These are phyloP conservation scores for Wakefieldia striispora DNA, from an alignment of 768 basidiomycete species.

Conservation along the genomic window DNA sequence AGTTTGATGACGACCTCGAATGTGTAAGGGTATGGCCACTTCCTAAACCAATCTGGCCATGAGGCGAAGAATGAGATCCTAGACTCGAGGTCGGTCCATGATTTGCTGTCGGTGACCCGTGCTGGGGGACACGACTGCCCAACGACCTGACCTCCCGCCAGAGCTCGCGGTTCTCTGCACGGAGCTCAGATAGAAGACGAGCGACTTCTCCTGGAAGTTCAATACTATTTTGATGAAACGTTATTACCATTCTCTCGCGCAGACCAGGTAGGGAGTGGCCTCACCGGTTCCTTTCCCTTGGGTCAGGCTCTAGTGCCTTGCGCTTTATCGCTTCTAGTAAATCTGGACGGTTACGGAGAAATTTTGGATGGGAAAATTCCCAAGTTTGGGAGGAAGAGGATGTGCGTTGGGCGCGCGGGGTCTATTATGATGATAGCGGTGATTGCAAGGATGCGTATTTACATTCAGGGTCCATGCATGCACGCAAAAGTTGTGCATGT, in stretches of 20 bases:
- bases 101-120: neutral
- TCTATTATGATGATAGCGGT: constrained; percentile 37
- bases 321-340: constrained; percentile 84
- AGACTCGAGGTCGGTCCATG: constrained; percentile 5
- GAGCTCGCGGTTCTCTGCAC: constrained; percentile 68
- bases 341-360: constrained; percentile 76
- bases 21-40: constrained; percentile 19
- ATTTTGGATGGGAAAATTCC: constrained; percentile 89
- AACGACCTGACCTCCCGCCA: constrained; percentile 36
- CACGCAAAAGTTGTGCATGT: constrained; percentile 1
- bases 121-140: constrained; percentile 23
- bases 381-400: constrained; percentile 80
- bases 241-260: constrained; percentile 1
- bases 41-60: constrained; percentile 9
- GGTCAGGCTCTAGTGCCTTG: constrained; percentile 81
- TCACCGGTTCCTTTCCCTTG: constrained; percentile 39
- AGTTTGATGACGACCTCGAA: constrained; percentile 29
- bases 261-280: neutral
- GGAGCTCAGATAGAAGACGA: constrained; percentile 53
- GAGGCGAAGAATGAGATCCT: constrained; percentile 4
- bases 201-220: constrained; percentile 79
- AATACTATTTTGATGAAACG: constrained; percentile 50
- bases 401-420: constrained; percentile 79
- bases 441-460: neutral
- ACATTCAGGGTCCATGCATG: constrained; percentile 1